Conservation (phyloP, 2,329 filamentous ascomycete genomes). For the Scedosporium aurantiacum region DNA sequence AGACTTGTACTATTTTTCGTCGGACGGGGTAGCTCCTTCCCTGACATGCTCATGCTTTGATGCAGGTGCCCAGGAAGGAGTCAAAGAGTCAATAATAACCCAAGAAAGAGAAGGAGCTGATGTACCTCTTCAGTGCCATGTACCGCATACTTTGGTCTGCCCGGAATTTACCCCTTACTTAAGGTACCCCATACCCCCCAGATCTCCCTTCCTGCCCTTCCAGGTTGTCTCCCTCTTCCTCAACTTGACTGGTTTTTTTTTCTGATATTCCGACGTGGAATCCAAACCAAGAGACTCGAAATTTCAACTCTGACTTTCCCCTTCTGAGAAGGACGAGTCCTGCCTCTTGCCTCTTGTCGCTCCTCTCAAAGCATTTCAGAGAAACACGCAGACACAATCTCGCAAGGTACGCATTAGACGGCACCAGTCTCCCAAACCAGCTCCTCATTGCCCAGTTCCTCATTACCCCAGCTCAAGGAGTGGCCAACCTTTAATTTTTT, state of each 20-base stretch:
- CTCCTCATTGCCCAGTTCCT: too few relatives aligned
- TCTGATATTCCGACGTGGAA: background rate
- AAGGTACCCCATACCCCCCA: background rate
- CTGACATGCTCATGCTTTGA: background rate
- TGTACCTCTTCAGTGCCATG: background rate
- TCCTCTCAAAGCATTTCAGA: too few relatives aligned
- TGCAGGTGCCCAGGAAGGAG: background rate
- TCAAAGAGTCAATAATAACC: too few relatives aligned
- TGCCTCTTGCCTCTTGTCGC: too few relatives aligned
- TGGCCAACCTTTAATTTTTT: too few relatives aligned
- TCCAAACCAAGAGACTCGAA: too few relatives aligned
- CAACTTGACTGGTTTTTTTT: background rate
- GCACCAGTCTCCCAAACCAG: too few relatives aligned
- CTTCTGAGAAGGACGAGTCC: too few relatives aligned
- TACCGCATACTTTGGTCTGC: background rate
- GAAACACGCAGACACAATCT: too few relatives aligned
- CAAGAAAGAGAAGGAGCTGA: background rate
- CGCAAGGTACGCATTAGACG: too few relatives aligned
- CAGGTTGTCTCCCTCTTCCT: background rate
- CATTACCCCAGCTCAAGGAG: too few relatives aligned
- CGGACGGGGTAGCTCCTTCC: background rate
- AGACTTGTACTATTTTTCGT: background rate
- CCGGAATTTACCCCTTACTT: background rate
- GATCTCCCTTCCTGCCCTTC: background rate
- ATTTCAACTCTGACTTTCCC: too few relatives aligned